phyloP scores from a whole-genome alignment of 1,284 basidiomycete genomes.

The Rugosomyces carneus region DNA sequence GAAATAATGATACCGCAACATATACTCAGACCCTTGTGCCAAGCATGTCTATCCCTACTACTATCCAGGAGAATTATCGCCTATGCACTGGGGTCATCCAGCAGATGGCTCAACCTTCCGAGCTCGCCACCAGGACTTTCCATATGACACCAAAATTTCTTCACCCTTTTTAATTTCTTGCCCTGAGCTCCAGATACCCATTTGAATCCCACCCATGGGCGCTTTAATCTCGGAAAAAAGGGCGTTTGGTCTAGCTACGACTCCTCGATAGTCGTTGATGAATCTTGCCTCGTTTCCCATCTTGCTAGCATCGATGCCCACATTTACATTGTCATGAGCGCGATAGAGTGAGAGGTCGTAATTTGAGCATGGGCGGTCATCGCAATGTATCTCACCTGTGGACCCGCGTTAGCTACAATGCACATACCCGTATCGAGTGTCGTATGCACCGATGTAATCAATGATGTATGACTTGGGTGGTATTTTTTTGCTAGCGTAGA shows the following conservation, averaged over 20 bases:
- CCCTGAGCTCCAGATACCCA: slow-evolving; percentile 63
- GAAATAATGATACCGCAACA: neutral
- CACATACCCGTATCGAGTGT: neutral
- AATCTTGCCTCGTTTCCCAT: slow-evolving; percentile 86
- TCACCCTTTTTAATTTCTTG: slow-evolving; percentile 71
- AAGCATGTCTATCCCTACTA: neutral
- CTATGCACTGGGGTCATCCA: neutral
- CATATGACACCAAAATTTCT: slow-evolving; percentile 87
- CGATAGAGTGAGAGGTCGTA: slow-evolving; percentile 84
- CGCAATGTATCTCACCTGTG: slow-evolving; percentile 70
- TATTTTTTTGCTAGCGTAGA: slow-evolving; percentile 75
- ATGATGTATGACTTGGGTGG: slow-evolving; percentile 61
- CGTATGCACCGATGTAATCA: slow-evolving; percentile 63
- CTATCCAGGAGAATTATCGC: neutral
- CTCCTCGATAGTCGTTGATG: slow-evolving; percentile 83
- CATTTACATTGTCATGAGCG: slow-evolving; percentile 41
- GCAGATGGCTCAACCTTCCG: slow-evolving; percentile 22
- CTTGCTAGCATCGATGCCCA: slow-evolving; percentile 68
- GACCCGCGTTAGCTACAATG: slow-evolving; percentile 1
- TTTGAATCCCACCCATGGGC: slow-evolving; percentile 60
- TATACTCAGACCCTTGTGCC: neutral
- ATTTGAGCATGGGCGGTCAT: slow-evolving; percentile 65
- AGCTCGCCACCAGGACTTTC: slow-evolving; percentile 85
- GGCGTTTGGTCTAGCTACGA: slow-evolving; percentile 64
- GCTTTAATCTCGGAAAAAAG: slow-evolving; percentile 61